These are phyloP conservation scores for Alnus rubra DNA, from an alignment of 306 rosid species.

Conservation along the genomic window DNA sequence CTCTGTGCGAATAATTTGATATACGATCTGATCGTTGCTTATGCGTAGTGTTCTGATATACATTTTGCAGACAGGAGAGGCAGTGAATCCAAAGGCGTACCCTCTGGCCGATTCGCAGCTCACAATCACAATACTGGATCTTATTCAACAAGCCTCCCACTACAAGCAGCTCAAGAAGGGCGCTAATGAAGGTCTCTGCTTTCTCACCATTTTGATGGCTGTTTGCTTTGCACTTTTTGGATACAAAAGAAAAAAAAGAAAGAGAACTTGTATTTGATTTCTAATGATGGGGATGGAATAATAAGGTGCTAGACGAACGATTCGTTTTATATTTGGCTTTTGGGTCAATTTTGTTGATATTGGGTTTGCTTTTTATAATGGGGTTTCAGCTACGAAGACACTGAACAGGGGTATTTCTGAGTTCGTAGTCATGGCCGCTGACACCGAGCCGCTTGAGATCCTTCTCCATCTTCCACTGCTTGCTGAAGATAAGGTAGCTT, in stretches of 20 bases:
- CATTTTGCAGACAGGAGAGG: conserved; percentile 65
- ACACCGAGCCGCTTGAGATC: conserved; percentile 87
- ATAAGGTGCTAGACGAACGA: neutral
- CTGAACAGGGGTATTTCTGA: conserved; percentile 87
- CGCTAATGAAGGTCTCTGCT: conserved; percentile 74
- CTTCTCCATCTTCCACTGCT: conserved; percentile 87
- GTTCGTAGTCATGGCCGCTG: conserved; percentile 89
- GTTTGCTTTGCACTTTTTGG: neutral
- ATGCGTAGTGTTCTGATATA: neutral
- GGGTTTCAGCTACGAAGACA: conserved; percentile 77
- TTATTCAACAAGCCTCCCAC: conserved; percentile 88
- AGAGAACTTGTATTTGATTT: neutral
- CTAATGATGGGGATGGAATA: neutral
- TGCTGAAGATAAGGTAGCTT: conserved; percentile 82
- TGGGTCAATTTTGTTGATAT: neutral
- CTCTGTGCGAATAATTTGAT: neutral
- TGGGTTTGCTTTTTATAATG: neutral
- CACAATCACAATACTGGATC: conserved; percentile 71
- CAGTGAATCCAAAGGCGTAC: conserved; percentile 84
- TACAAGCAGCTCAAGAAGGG: conserved; percentile 95
- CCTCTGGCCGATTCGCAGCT: conserved; percentile 88
- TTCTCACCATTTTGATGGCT: neutral
- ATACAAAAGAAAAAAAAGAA: neutral
- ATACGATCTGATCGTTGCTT: neutral
- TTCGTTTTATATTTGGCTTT: neutral